phyloP scores from a whole-genome alignment of 495 filamentous ascomycete genomes.

The Trichoderma virens region DNA sequence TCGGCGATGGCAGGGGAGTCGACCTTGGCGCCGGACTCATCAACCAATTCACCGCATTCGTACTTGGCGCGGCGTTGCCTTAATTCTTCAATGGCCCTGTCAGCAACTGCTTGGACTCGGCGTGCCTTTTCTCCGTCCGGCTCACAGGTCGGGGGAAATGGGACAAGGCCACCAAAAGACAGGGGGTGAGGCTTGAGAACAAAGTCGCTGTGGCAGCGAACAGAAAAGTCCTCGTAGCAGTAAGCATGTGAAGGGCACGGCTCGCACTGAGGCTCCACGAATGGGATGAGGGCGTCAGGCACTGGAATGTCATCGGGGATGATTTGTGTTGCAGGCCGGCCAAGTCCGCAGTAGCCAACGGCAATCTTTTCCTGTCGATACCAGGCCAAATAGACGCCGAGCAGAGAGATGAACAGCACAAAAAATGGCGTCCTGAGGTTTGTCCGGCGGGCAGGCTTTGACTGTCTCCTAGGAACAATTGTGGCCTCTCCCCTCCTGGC shows the following conservation, averaged over 20 bases:
- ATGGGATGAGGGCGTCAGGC: constrained; percentile 57
- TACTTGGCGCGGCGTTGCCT: constrained; percentile 78
- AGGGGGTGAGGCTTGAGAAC: constrained; percentile 78
- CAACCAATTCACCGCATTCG: constrained; percentile 74
- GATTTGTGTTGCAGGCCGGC: constrained; percentile 45
- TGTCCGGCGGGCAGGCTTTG: constrained; percentile 18
- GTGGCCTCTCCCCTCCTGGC: constrained; percentile 30
- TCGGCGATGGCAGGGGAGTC: constrained; percentile 61
- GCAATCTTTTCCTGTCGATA: constrained; percentile 92
- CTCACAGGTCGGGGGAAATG: constrained; percentile 87
- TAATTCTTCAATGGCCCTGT: constrained; percentile 81
- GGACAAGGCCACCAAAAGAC: constrained; percentile 70
- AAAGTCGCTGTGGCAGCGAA: constrained; percentile 79
- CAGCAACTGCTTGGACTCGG: constrained; percentile 75
- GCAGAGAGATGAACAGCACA: constrained; percentile 55
- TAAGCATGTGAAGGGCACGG: constrained; percentile 86
- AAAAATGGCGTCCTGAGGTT: constrained; percentile 48
- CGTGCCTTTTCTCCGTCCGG: constrained; percentile 89
- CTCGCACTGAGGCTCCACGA: constrained; percentile 78
- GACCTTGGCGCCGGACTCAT: constrained; percentile 50
- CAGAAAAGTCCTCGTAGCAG: constrained; percentile 70
- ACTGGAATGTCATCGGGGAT: constrained; percentile 36
- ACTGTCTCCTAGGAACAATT: constrained; percentile 21
- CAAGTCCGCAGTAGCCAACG: constrained; percentile 90
- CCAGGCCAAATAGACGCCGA: constrained; percentile 68